Evolutionary conservation across 225 moss, liverwort and hornwort genomes (phyloP).

Genomic region (Bryoerythrophyllum caledonicum): DNA sequence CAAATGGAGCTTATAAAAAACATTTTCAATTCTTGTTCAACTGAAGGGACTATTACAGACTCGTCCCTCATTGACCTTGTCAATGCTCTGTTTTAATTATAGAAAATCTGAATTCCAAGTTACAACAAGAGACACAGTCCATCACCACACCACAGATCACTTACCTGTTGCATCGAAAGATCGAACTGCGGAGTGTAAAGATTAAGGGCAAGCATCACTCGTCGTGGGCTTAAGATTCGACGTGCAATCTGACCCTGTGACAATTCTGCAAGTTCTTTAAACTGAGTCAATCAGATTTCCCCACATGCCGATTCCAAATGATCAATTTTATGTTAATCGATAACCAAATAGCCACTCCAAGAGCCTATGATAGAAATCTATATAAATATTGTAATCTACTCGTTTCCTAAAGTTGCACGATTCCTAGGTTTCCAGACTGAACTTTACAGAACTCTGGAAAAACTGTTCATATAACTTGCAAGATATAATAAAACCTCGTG

Average conservation of each 20-base stretch:
- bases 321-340: constrained; percentile 8
- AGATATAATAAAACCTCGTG: constrained; percentile 7
- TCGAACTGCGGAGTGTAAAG: constrained; percentile 78
- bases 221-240: constrained; percentile 70
- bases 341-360: constrained; percentile 11
- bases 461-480: background rate
- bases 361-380: constrained; percentile 10
- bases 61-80: constrained; percentile 18
- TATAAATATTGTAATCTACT: background rate
- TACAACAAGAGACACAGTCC: constrained; percentile 1
- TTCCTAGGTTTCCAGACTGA: background rate
- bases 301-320: constrained; percentile 27
- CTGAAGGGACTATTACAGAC: constrained; percentile 6
- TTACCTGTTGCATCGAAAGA: constrained; percentile 84
- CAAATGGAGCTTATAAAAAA: background rate
- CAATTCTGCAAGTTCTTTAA: constrained; percentile 56
- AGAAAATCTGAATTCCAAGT: background rate
- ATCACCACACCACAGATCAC: constrained; percentile 11
- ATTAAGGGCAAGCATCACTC: constrained; percentile 81
- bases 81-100: background rate
- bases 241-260: constrained; percentile 52
- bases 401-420: constrained; percentile 11
- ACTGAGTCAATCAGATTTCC: constrained; percentile 25
- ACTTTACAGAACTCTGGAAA: background rate
- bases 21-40: background rate